Conservation (phyloP, 2,329 filamentous ascomycete genomes). For the Capronia americana region DNA sequence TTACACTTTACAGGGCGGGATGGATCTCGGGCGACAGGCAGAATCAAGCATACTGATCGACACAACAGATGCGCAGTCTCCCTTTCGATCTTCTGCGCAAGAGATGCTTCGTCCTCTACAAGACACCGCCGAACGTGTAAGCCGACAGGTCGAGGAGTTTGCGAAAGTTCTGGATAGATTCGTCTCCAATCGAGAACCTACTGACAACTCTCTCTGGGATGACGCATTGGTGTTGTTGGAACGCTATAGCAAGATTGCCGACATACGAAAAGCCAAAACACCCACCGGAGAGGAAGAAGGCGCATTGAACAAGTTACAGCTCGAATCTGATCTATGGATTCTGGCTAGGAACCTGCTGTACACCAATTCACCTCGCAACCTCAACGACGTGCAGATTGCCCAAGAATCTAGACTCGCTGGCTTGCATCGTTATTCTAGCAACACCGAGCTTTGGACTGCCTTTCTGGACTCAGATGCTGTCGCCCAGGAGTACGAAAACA, state of each 20-base stretch:
- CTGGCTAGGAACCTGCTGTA: conserved; percentile 68
- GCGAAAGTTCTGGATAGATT: conserved; percentile 82
- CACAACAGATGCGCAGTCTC: conserved; percentile 31
- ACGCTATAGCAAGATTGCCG: conserved; percentile 65
- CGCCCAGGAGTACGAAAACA: conserved; percentile 77
- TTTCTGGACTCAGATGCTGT: conserved; percentile 76
- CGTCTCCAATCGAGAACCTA: conserved; percentile 51
- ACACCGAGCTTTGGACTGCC: conserved; percentile 70
- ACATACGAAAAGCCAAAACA: conserved; percentile 47
- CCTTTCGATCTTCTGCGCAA: conserved; percentile 45
- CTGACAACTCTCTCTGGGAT: conserved; percentile 52
- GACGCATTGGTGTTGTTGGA: conserved; percentile 73
- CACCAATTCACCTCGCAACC: conserved; percentile 69
- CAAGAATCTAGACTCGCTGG: conserved; percentile 51
- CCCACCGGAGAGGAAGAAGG: conserved; percentile 40
- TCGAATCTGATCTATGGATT: conserved; percentile 85
- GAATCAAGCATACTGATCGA: conserved; percentile 41
- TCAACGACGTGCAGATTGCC: conserved; percentile 46
- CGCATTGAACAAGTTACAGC: conserved; percentile 71
- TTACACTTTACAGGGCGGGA: not conserved
- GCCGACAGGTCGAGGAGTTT: conserved; percentile 84
- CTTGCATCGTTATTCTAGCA: conserved; percentile 63
- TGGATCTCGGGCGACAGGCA: conserved; percentile 22
- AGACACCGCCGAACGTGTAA: conserved; percentile 71
- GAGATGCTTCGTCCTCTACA: conserved; percentile 66